phyloP scores from a whole-genome alignment of 2,329 filamentous ascomycete genomes.

The Aureobasidium sp. region DNA sequence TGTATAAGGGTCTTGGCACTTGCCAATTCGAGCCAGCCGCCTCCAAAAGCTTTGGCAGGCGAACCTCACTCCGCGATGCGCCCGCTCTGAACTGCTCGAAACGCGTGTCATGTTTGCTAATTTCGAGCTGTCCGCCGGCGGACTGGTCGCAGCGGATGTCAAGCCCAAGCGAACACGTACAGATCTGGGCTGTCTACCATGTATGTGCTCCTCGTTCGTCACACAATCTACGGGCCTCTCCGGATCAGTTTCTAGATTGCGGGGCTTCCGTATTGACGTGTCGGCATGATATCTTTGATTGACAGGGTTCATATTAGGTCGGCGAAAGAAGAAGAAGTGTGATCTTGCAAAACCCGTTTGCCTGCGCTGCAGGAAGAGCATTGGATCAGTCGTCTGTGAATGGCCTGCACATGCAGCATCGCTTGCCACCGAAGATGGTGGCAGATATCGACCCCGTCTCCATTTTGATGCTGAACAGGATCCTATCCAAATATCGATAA shows the following conservation, averaged over 20 bases:
- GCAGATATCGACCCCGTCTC: neutral
- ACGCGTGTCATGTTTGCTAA: constrained; percentile 14
- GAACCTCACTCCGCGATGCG: neutral
- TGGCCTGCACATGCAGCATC: constrained; percentile 7
- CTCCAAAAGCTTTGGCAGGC: neutral
- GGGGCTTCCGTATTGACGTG: neutral
- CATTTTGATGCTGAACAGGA: neutral
- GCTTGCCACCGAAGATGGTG: neutral
- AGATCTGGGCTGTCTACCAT: constrained; percentile 8
- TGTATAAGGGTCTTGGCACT: neutral
- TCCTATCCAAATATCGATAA: neutral
- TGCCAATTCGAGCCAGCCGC: neutral
- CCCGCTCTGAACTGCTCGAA: neutral
- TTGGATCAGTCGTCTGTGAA: neutral
- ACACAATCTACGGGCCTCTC: neutral
- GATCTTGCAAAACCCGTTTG: constrained; percentile 2
- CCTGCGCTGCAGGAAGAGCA: constrained; percentile 6
- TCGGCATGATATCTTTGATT: neutral
- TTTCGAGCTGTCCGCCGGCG: constrained; percentile 10
- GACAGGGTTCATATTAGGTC: neutral
- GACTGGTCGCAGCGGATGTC: constrained; percentile 4
- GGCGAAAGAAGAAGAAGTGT: constrained; percentile 12
- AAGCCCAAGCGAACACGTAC: constrained; percentile 9
- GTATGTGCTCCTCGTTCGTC: neutral
- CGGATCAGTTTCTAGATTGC: neutral